A percentile compares a stretch with the other conserved stretches of the same genome.
Evolutionary conservation across 2,329 filamentous ascomycete genomes (phyloP).

Genomic region (Fusarium brachygibbosum): DNA sequence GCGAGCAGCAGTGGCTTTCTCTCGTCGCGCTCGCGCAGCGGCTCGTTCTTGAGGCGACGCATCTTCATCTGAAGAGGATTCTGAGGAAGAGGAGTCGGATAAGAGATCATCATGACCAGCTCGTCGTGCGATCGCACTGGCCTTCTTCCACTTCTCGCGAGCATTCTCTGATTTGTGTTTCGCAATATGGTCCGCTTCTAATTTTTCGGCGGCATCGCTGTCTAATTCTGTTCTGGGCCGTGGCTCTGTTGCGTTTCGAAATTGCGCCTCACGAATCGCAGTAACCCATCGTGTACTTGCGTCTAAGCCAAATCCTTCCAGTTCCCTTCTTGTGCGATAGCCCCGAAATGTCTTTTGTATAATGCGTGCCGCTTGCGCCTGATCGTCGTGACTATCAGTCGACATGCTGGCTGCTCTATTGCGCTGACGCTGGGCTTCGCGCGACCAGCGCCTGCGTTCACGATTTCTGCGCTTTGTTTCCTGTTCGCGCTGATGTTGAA

Average conservation of each 20-base stretch:
- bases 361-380: conserved; percentile 64
- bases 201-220: conserved; percentile 8
- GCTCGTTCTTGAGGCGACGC: conserved; percentile 57
- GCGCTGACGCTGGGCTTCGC: conserved; percentile 49
- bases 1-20: conserved; percentile 67
- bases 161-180: conserved; percentile 57
- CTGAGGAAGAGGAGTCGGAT: conserved; percentile 57
- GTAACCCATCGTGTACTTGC: conserved; percentile 79
- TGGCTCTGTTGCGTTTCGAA: conserved; percentile 65
- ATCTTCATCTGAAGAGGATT: conserved; percentile 48
- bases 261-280: conserved; percentile 70
- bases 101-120: conserved; percentile 76
- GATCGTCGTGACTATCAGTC: conserved; percentile 36
- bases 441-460: conserved; percentile 55
- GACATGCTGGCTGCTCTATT: conserved; percentile 34
- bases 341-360: conserved; percentile 83
- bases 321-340: conserved; percentile 78
- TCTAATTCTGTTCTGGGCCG: conserved; percentile 50
- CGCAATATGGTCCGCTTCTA: conserved; percentile 21
- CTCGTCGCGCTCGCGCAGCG: conserved; percentile 56
- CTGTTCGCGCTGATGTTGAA: conserved; percentile 63
- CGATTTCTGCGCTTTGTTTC: conserved; percentile 59
- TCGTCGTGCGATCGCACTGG: conserved; percentile 75
- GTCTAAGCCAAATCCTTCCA: conserved; percentile 76
- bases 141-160: conserved; percentile 81